Evolutionary conservation across 2,329 filamentous ascomycete genomes (phyloP).

Genomic region (Alternaria solani): DNA sequence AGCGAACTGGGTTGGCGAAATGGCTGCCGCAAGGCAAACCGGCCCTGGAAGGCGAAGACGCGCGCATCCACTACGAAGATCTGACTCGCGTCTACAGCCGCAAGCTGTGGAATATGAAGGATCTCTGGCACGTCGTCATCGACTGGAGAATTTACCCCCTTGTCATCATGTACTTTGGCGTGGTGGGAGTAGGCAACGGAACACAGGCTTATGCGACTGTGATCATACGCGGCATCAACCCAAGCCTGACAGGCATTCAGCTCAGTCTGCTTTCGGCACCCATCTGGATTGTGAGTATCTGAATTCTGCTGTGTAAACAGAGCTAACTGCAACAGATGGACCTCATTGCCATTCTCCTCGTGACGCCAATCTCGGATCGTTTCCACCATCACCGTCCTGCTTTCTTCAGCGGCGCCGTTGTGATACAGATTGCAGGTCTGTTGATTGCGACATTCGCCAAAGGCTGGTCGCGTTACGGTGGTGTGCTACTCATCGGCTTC

Average conservation of each 20-base stretch:
- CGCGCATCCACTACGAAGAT: conserved; percentile 82
- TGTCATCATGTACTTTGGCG: conserved; percentile 91
- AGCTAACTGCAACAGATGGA: conserved; percentile 69
- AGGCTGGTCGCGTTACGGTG: conserved; percentile 86
- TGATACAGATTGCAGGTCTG: conserved; percentile 82
- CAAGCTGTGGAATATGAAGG: conserved; percentile 74
- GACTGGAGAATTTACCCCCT: conserved; percentile 92
- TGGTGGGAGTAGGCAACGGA: conserved; percentile 90
- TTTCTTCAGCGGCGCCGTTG: conserved; percentile 80
- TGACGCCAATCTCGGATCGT: conserved; percentile 86
- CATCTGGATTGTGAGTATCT: conserved; percentile 80
- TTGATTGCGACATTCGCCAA: conserved; percentile 80
- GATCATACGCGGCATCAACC: conserved; percentile 82
- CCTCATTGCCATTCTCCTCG: conserved; percentile 82
- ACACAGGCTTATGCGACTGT: conserved; percentile 88
- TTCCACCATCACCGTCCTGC: conserved; percentile 81
- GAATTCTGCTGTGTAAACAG: neutral
- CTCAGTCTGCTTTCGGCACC: conserved; percentile 86
- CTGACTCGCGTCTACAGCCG: conserved; percentile 81
- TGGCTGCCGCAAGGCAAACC: conserved; percentile 75
- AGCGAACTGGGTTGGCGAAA: conserved; percentile 62
- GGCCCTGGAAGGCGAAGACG: conserved; percentile 78
- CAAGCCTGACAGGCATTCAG: conserved; percentile 73
- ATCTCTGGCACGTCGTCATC: conserved; percentile 74
- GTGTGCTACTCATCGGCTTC: conserved; percentile 88